Conservation (phyloP, 805 yeast species). For the Scheffersomyces lignosus region DNA sequence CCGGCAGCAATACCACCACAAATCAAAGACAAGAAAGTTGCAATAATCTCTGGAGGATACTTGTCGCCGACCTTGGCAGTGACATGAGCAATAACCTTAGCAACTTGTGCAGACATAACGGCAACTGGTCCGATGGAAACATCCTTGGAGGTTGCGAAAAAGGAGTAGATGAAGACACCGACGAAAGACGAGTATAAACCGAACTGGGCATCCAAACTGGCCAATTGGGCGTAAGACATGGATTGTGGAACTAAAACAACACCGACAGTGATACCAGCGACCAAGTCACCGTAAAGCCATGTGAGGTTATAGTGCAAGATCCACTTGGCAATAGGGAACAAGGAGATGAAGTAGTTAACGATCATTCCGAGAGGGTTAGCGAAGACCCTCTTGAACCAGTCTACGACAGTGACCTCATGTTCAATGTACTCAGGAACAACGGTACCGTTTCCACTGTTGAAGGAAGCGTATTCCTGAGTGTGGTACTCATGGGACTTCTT, state of each 20-base stretch:
- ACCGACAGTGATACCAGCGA: constrained; percentile 94
- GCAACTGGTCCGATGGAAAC: constrained; percentile 97
- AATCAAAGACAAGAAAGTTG: constrained; percentile 73
- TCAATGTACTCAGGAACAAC: constrained; percentile 41
- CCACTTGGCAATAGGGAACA: constrained; percentile 86
- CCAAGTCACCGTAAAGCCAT: constrained; percentile 81
- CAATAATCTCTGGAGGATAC: constrained; percentile 67
- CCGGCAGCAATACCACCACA: constrained; percentile 87
- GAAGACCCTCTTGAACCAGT: constrained; percentile 28
- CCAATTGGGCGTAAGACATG: constrained; percentile 91
- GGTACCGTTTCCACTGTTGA: constrained; percentile 2
- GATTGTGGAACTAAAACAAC: constrained; percentile 92
- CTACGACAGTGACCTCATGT: constrained; percentile 31
- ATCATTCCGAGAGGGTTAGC: constrained; percentile 40
- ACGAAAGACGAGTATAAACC: constrained; percentile 91
- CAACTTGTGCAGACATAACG: constrained; percentile 86
- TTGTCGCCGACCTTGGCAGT: constrained; percentile 42
- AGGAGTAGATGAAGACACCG: constrained; percentile 84
- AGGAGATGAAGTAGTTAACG: constrained; percentile 53
- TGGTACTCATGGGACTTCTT: constrained; percentile 16
- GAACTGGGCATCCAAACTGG: constrained; percentile 76
- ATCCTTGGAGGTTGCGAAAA: constrained; percentile 94
- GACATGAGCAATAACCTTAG: constrained; percentile 71
- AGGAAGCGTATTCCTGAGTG: constrained; percentile 3
- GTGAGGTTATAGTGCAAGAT: constrained; percentile 74